A percentile compares a stretch with the other conserved stretches of the same genome.
Evolutionary conservation across 495 filamentous ascomycete genomes (phyloP).

Genomic region (Penicillium soppii): DNA sequence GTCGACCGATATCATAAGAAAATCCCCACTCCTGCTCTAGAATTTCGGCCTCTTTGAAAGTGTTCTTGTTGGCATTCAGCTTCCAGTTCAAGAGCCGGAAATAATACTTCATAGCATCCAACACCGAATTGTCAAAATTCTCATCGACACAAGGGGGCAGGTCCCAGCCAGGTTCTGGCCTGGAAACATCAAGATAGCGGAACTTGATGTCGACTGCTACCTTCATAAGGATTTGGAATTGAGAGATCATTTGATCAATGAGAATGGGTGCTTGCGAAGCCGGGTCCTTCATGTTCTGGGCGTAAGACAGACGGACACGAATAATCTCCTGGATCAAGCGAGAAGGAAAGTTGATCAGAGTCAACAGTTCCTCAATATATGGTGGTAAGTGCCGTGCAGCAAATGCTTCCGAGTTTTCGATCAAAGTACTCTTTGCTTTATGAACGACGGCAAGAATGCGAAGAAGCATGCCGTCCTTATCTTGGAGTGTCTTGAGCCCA

Average conservation of each 20-base stretch:
- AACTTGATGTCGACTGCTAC: conserved; percentile 90
- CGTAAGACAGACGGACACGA: conserved; percentile 85
- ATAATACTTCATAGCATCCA: conserved; percentile 95
- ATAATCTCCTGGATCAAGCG: conserved; percentile 97
- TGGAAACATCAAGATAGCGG: conserved; percentile 77
- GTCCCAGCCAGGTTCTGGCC: conserved; percentile 91
- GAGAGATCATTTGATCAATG: conserved; percentile 93
- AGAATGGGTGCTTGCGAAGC: conserved; percentile 84
- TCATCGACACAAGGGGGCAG: conserved; percentile 95
- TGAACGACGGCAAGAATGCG: conserved; percentile 78
- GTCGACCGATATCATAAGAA: conserved; percentile 84
- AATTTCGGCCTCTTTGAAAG: conserved; percentile 97
- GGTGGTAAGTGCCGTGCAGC: conserved; percentile 89
- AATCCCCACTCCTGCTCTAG: conserved; percentile 97
- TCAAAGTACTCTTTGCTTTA: conserved; percentile 91
- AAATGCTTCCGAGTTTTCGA: conserved; percentile 82
- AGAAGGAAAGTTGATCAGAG: conserved; percentile 94
- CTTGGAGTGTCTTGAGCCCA: conserved; percentile 86
- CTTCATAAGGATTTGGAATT: conserved; percentile 90
- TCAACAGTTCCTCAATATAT: conserved; percentile 94
- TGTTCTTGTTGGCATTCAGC: conserved; percentile 94
- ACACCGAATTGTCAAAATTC: conserved; percentile 89
- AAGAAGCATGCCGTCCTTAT: conserved; percentile 76
- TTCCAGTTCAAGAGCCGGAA: conserved; percentile 98
- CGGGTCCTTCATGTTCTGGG: conserved; percentile 89